Conservation (phyloP, 495 filamentous ascomycete species). For the Penicillium mononematosum region DNA sequence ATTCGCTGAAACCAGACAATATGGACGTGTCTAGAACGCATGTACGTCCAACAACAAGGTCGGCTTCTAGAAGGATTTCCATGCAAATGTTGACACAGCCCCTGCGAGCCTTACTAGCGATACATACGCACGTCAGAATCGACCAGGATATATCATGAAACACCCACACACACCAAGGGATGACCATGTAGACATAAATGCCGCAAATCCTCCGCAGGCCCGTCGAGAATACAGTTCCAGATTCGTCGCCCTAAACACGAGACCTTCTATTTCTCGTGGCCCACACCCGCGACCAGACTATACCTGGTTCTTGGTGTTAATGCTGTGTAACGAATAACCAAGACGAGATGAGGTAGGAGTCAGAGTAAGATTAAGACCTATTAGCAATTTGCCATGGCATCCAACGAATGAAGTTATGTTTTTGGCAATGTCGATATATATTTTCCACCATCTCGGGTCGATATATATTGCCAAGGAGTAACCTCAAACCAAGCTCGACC, state of each 20-base stretch:
- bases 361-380: background rate
- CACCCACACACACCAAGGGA: background rate
- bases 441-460: background rate
- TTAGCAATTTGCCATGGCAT: background rate
- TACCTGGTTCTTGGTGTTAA: constrained; percentile 9
- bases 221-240: background rate
- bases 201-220: constrained; percentile 1
- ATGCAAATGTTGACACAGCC: background rate
- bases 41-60: background rate
- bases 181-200: background rate
- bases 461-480: background rate
- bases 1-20: background rate
- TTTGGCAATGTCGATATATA: background rate
- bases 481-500: background rate
- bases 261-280: constrained; percentile 7
- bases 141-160: constrained; percentile 11
- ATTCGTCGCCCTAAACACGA: background rate
- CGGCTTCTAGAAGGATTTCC: background rate
- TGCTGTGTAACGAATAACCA: constrained; percentile 9
- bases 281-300: constrained; percentile 1
- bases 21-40: background rate
- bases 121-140: background rate
- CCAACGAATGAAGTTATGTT: background rate
- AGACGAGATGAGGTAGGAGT: background rate
- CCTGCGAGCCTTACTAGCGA: background rate